Conservation (phyloP, 2,329 filamentous ascomycete genomes). For the Exophiala lecanii-corni region DNA sequence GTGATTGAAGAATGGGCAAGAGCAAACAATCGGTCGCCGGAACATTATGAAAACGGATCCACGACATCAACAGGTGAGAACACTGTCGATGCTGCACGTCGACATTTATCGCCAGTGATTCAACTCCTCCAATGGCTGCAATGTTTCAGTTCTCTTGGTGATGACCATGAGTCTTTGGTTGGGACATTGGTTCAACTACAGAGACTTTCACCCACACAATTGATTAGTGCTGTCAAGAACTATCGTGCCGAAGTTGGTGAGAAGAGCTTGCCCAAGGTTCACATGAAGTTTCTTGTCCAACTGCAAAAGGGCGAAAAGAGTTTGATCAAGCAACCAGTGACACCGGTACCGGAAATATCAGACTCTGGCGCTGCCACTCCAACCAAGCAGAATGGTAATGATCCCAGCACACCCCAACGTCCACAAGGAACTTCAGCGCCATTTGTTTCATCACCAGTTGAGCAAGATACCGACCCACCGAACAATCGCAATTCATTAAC, state of each 20-base stretch:
- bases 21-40: slow-evolving; percentile 85
- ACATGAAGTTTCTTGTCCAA: slow-evolving; percentile 76
- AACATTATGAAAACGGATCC: slow-evolving; percentile 91
- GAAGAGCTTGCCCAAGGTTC: slow-evolving; percentile 81
- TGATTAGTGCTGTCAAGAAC: slow-evolving; percentile 86
- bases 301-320: slow-evolving; percentile 68
- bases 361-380: slow-evolving; percentile 23
- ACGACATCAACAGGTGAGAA: slow-evolving; percentile 80
- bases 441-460: slow-evolving; percentile 17
- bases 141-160: slow-evolving; percentile 89
- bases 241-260: slow-evolving; percentile 95
- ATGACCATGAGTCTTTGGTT: slow-evolving; percentile 83
- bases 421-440: slow-evolving; percentile 9
- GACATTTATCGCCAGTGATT: slow-evolving; percentile 83
- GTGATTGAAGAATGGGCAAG: slow-evolving; percentile 93
- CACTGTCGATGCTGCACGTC: slow-evolving; percentile 75
- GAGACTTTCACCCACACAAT: slow-evolving; percentile 75
- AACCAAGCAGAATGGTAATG: slow-evolving; percentile 11
- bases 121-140: slow-evolving; percentile 96
- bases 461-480: slow-evolving; percentile 24
- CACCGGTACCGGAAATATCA: slow-evolving; percentile 44
- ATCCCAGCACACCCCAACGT: slow-evolving; percentile 16
- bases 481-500: slow-evolving; percentile 50
- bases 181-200: slow-evolving; percentile 87
- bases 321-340: slow-evolving; percentile 39